Evolutionary conservation across 306 rosid genomes (phyloP), one percentile per base, ranked within the genome.

Genomic region (Lathyrus sativus): DNA sequence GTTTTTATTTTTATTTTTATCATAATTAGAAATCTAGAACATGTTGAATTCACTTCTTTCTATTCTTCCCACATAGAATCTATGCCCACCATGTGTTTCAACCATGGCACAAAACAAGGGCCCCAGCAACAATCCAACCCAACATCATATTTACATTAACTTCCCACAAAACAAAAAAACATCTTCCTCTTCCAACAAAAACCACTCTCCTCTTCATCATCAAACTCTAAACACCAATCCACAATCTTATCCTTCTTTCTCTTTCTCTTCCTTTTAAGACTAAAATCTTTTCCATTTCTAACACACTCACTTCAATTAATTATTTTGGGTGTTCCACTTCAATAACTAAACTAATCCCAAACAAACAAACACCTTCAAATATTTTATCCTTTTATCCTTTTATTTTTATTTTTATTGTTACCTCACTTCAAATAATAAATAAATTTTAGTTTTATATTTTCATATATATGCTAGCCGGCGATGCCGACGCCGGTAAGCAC

Each of bases 401-500:
- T 26, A 24, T 24, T 19, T 19, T 19, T 19, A 19, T 19, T 24
- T 24, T 24, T 24, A 24, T 33, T 33, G 6, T 46, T 6, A 14
- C 53, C 22, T 46, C 22, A 14, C 53, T 46, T 54, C 37, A 24
- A 5, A 13, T 28, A 28, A 28, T 6, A 67, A 26, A 24, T 67
- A 0, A 4, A 11, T 42, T 42, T 42, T 42, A 10, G 1, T 3
- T 26, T 14, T 45, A 22, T 62, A 28, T 12, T 41, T 41, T 1
- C n/a, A n/a, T 37, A 41, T 70, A 69, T 72, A 83, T 82, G 97
- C 84, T 82, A 50, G 79, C 96, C 96, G 96, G 97, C 92, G 92
- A 95, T 95, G 99, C 99, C 96, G 65, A 90, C 96, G 96, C 92
- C 96, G 96, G 96, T 95, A 8, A 85, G 88, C 80, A 70, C 81